These are phyloP conservation scores for Decorospora gaudefroyi DNA, from an alignment of 2,329 filamentous ascomycete genomes.

Conservation along the genomic window DNA sequence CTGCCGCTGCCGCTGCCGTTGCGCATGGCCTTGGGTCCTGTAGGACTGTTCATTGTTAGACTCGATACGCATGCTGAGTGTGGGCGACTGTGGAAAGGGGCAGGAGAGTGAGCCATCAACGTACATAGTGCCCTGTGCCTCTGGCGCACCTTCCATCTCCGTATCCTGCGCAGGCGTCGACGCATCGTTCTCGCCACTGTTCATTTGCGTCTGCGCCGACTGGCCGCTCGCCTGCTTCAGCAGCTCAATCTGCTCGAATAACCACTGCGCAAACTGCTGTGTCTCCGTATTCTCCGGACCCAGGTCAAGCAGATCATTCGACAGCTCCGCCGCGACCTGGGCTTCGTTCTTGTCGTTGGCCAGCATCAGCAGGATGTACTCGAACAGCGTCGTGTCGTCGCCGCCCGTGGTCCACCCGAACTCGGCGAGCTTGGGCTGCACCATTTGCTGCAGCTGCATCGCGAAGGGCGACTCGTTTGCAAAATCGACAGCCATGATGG, in stretches of 20 bases:
- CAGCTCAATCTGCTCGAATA: constrained; percentile 82
- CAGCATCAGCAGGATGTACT: constrained; percentile 97
- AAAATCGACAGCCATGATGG: constrained; percentile 75
- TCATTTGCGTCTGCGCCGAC: constrained; percentile 29
- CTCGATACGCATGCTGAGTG: not conserved
- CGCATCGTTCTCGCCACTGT: constrained; percentile 32
- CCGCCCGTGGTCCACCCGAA: constrained; percentile 87
- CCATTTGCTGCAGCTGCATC: constrained; percentile 76
- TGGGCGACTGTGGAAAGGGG: not conserved
- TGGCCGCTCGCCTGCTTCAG: constrained; percentile 65
- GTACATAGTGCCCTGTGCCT: constrained; percentile 52
- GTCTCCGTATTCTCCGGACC: constrained; percentile 81
- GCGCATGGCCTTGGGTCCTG: constrained; percentile 93
- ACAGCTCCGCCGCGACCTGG: constrained; percentile 85
- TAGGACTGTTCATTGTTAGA: constrained; percentile 69
- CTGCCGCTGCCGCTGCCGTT: constrained; percentile 68
- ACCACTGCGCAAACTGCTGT: constrained; percentile 83
- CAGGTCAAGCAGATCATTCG: constrained; percentile 81
- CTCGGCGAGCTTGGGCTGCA: constrained; percentile 90
- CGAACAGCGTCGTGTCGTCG: constrained; percentile 80
- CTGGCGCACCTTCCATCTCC: constrained; percentile 68
- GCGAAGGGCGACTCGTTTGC: constrained; percentile 80
- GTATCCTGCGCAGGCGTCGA: constrained; percentile 59
- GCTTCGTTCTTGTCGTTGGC: constrained; percentile 92
- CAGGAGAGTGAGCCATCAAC: constrained; percentile 23